These are phyloP conservation scores for Pascua sp. DNA, from an alignment of 1,284 basidiomycete species.

Conservation along the genomic window DNA sequence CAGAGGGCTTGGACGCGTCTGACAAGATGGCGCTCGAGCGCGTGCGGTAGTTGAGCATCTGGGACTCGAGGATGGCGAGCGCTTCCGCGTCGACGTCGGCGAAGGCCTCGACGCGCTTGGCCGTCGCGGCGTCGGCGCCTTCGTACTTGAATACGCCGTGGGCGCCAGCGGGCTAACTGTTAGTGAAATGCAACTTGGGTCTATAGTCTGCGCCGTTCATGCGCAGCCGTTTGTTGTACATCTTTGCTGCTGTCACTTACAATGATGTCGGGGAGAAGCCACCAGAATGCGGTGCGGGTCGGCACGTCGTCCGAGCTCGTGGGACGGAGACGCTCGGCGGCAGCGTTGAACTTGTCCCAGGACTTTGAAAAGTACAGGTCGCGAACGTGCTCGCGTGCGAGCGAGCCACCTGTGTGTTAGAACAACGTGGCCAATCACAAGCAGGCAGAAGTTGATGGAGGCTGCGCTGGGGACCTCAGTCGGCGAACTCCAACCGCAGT, in stretches of 20 bases:
- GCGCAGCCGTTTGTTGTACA: no score
- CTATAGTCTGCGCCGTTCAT: constrained; percentile 38
- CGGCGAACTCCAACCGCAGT: no score
- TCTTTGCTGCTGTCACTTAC: constrained; percentile 62
- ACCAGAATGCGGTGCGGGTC: constrained; percentile 54
- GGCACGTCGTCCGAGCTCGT: constrained; percentile 37
- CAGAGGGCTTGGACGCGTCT: constrained; percentile 52
- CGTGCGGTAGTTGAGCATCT: constrained; percentile 58
- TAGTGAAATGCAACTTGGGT: constrained; percentile 58
- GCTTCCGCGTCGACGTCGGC: constrained; percentile 58
- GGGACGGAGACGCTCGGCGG: constrained; percentile 52
- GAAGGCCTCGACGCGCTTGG: constrained; percentile 33
- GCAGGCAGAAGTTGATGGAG: no score
- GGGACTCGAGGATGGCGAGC: constrained; percentile 79
- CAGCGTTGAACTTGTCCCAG: constrained; percentile 71
- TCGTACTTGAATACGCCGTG: constrained; percentile 39
- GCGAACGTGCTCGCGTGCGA: constrained; percentile 74
- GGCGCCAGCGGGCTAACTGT: constrained; percentile 32
- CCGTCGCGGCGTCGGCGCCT: constrained; percentile 18
- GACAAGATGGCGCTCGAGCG: constrained; percentile 56
- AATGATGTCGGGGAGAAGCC: constrained; percentile 55
- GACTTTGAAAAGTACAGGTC: constrained; percentile 61
- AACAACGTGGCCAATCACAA: no score
- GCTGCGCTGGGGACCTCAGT: no score
- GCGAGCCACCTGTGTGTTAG: constrained; percentile 65